Percentiles rank a stretch among this genome's conserved stretches.
phyloP scores from a whole-genome alignment of 192 early-diverging fungal species.

The Coemansia sp. region DNA sequence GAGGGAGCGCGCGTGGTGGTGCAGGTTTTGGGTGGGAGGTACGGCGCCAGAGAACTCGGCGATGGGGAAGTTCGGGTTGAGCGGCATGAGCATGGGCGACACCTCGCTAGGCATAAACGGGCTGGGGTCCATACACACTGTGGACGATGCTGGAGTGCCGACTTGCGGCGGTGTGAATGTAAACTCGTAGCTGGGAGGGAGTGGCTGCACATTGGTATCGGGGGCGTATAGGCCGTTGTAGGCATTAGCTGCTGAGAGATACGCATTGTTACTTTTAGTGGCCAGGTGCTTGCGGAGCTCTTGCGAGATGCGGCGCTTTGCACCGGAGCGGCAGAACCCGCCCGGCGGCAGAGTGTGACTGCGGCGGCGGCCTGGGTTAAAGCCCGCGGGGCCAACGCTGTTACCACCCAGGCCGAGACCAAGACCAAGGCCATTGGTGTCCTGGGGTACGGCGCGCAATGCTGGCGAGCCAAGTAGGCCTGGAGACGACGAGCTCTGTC shows the following conservation, averaged over 20 bases:
- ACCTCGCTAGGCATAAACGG: constrained; percentile 16
- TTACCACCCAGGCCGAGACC: constrained; percentile 18
- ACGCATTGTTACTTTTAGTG: constrained; percentile 37
- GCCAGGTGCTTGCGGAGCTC: constrained; percentile 54
- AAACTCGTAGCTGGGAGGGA: constrained; percentile 25
- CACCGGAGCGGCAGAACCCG: constrained; percentile 28
- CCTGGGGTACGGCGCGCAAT: not conserved
- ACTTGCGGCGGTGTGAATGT: constrained; percentile 28
- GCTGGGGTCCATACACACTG: constrained; percentile 9
- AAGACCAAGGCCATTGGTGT: constrained; percentile 7
- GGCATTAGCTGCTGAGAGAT: constrained; percentile 13
- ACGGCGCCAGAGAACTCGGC: constrained; percentile 31
- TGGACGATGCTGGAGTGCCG: constrained; percentile 11
- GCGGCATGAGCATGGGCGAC: constrained; percentile 41
- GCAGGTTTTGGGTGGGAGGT: constrained; percentile 10
- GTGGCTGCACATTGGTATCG: constrained; percentile 10
- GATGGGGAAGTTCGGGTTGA: constrained; percentile 52
- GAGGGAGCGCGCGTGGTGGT: constrained; percentile 33
- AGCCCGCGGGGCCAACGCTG: constrained; percentile 15
- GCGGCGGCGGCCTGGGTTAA: constrained; percentile 42
- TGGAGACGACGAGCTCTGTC: constrained; percentile 11
- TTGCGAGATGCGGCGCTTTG: constrained; percentile 52
- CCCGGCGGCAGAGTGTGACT: constrained; percentile 49
- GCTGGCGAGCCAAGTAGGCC: not conserved
- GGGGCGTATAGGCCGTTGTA: not conserved